Conservation (phyloP, 2,329 filamentous ascomycete genomes). For the Fusarium sp. region DNA sequence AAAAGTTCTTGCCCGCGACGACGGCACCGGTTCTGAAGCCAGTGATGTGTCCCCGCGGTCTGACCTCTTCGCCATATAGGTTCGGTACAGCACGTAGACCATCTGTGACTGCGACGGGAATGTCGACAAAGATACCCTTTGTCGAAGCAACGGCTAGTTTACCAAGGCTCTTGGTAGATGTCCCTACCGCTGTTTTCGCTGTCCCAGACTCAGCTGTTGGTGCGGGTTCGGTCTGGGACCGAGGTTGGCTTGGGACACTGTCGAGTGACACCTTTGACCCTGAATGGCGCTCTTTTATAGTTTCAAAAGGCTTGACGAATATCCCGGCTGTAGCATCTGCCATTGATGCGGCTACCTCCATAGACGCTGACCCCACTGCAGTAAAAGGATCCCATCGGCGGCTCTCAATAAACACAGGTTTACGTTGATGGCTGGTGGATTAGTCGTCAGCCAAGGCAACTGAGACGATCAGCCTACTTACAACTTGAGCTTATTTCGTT, state of each 20-base stretch:
- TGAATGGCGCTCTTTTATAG: neutral
- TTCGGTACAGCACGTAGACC: neutral
- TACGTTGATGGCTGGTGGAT: neutral
- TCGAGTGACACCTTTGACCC: neutral
- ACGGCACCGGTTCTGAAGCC: slow-evolving; percentile 5
- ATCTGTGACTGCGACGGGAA: slow-evolving; percentile 9
- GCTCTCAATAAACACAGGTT: neutral
- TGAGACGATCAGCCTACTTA: neutral
- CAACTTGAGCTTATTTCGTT: slow-evolving; percentile 3
- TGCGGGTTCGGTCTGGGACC: neutral
- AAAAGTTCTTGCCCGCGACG: slow-evolving; percentile 12
- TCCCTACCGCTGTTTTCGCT: neutral
- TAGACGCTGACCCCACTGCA: slow-evolving; percentile 6
- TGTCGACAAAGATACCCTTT: slow-evolving; percentile 6
- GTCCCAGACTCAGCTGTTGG: neutral
- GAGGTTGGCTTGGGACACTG: neutral
- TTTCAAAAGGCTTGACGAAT: slow-evolving; percentile 8
- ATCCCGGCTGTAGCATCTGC: slow-evolving; percentile 1
- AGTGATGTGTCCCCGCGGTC: neutral
- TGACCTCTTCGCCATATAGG: slow-evolving; percentile 3
- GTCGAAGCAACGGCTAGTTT: slow-evolving; percentile 3
- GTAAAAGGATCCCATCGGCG: slow-evolving; percentile 9
- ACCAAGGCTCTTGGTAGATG: slow-evolving; percentile 5
- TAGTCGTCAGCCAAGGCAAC: neutral
- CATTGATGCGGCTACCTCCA: neutral